These are phyloP conservation scores for Sechiopsis laciniata DNA, from an alignment of 306 rosid species.

Conservation along the genomic window DNA sequence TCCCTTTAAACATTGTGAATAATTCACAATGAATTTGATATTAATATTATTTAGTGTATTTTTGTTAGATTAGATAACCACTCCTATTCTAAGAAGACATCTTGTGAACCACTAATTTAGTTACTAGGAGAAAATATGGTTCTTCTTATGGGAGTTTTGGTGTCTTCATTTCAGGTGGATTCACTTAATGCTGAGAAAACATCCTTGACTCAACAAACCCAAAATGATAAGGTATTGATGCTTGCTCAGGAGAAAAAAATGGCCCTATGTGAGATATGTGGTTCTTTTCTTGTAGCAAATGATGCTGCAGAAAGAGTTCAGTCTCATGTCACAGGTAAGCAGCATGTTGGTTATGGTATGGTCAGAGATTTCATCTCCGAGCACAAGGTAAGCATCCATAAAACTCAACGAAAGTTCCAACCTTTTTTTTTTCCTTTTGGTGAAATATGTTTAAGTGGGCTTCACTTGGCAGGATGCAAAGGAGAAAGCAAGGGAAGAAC, in stretches of 20 bases:
- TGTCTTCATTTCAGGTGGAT: conserved; percentile 57
- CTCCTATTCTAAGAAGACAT: not conserved
- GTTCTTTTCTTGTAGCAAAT: conserved; percentile 97
- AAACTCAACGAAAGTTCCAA: conserved; percentile 19
- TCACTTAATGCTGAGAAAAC: conserved; percentile 80
- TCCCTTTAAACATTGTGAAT: not conserved
- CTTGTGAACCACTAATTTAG: not conserved
- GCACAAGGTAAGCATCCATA: conserved; percentile 50
- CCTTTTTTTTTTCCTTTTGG: conserved; percentile 11
- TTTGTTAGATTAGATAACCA: not conserved
- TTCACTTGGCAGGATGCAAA: conserved; percentile 55
- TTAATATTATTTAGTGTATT: not conserved
- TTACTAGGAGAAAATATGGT: not conserved
- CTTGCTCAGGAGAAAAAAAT: conserved; percentile 93
- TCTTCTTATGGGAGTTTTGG: not conserved
- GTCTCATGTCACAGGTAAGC: conserved; percentile 95
- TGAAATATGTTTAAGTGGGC: conserved; percentile 12
- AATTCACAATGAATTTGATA: not conserved
- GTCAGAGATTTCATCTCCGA: conserved; percentile 85
- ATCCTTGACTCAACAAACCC: conserved; percentile 64
- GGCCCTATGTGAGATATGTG: conserved; percentile 97
- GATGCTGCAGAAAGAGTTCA: conserved; percentile 98
- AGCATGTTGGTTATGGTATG: conserved; percentile 99
- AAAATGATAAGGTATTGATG: conserved; percentile 63
- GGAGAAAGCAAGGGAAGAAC: conserved; percentile 82